Base-by-base conservation (phyloP, 1,284 basidiomycete genomes). In the Cryptococcus sp. region DNA sequence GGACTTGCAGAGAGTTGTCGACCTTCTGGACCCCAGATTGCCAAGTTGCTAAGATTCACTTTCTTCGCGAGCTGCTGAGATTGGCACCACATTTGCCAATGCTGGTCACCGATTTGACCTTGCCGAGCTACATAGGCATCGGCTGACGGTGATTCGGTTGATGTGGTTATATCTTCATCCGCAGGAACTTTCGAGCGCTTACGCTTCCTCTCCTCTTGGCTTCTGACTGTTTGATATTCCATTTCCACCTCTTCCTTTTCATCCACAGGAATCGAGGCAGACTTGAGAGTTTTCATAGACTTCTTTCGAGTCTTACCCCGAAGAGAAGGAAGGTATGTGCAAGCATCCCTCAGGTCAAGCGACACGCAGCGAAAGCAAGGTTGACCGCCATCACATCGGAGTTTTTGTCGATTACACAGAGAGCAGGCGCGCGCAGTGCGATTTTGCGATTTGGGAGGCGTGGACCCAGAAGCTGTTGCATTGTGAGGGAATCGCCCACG, bases 241-340 rank as follows among this genome's bases (percentile, higher is more conserved):
- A 40, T 16, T 5, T 20, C 25, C 17, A 26, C 19, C 3, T 46
- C 22, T 15, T 25, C 25, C 43, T 11, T 25, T 13, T 34, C 29
- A 13, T 34, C 29, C 8, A 10, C 29, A 34, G 13, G 22, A 11
- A 40, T 38, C 1, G 52, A 25, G 16, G 41, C 38, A n/a, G 41
- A 8, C 19, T 47, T 22, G 22, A 20, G 19, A 10, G 41, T 25
- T 4, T 25, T 25, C 16, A 40, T 40, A 19, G 49, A 50, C 47
- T 61, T 65, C 41, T 58, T 63, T 47, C 65, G 62, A 22, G 60
- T 73, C 58, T 66, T 69, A 1, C 72, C 72, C n/a, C 72, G 43
- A 55, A 70, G 52, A 16, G 56, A 61, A 2, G 72, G 72, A 16
- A 69, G 58, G 40, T 68, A 73, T 11, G 58, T 50, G 50, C 72